Base-by-base conservation (phyloP, 148 eudicot genomes). In the Spergularia marina region DNA sequence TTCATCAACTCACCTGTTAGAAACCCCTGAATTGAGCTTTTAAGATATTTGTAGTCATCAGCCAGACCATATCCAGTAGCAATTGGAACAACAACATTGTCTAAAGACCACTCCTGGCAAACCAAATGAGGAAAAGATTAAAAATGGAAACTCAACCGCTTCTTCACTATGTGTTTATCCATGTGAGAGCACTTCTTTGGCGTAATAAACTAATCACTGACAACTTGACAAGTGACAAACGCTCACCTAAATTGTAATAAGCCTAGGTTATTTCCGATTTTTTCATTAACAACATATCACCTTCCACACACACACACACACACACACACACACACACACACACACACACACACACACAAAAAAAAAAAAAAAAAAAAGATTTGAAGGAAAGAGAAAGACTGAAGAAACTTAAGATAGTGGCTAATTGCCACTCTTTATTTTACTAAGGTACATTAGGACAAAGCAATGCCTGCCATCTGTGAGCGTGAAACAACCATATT, bases 81-180 rank as follows among this genome's bases (percentile, higher is more conserved):
- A 47, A 85, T 83, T 14, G 97, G 94, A 82, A 92, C 98, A 41
- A 94, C 92, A 49, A 94, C 78, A 74, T 84, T 86, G 76, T 94
- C 97, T 65, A 94, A 85, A 87, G 89, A 81, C 98, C 94, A 90
- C 57, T 79, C 97, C 98, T 94, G 71, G 54, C 65, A 81, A 41
- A 73, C 12, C 8, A 58, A 74, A 72, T 58, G 76, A 25, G 74
- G 7, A 14, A 13, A 54, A 72, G 36, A 25, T 12, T 47, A 18
- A 57, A 23, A 5, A 11, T 2, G 47, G 15, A n/a, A 51, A 62
- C 2, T 10, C 25, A 44, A 6, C 7, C 67, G n/a, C 55, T 68
- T 15, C 8, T 52, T 13, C 14, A 51, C 49, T 13, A 20, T 13
- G 51, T 44, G 18, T 7, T 10, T n/a, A 47, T 47, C 13, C 18